Evolutionary conservation across 345 rosid genomes (phyloP).

Genomic region (Garcia nutans): DNA sequence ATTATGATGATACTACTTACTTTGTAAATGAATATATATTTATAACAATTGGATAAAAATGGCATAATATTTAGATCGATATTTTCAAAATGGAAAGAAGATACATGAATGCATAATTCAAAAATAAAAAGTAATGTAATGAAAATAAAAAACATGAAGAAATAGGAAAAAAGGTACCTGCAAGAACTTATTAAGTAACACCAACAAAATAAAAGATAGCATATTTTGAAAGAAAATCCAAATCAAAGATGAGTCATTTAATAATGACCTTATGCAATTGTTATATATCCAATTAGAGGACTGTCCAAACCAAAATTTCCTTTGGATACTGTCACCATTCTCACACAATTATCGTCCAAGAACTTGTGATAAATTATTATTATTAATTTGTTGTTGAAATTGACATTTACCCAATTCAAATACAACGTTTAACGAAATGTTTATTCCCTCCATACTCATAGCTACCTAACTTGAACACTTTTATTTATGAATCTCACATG

Average conservation of each 20-base stretch:
- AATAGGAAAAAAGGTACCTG: background rate
- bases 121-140: background rate
- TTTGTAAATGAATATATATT: no score
- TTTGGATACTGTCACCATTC: background rate
- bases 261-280: background rate
- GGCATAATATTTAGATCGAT: background rate
- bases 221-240: background rate
- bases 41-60: background rate
- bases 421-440: conserved; percentile 32
- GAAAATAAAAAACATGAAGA: background rate
- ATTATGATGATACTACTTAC: no score
- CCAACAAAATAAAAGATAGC: background rate
- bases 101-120: background rate
- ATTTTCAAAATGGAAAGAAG: no score
- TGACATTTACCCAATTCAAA: conserved; percentile 37
- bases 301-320: conserved; percentile 3
- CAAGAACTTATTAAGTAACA: background rate
- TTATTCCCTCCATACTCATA: conserved; percentile 34
- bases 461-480: conserved; percentile 35
- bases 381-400: background rate
- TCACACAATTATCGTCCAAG: background rate
- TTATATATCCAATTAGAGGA: conserved; percentile 8
- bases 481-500: conserved; percentile 30
- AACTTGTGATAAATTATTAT: background rate
- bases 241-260: background rate